A percentile compares a stretch with the other conserved stretches of the same genome.
phyloP scores from a whole-genome alignment of 768 basidiomycete genomes.

The Tremella fuciformis region DNA sequence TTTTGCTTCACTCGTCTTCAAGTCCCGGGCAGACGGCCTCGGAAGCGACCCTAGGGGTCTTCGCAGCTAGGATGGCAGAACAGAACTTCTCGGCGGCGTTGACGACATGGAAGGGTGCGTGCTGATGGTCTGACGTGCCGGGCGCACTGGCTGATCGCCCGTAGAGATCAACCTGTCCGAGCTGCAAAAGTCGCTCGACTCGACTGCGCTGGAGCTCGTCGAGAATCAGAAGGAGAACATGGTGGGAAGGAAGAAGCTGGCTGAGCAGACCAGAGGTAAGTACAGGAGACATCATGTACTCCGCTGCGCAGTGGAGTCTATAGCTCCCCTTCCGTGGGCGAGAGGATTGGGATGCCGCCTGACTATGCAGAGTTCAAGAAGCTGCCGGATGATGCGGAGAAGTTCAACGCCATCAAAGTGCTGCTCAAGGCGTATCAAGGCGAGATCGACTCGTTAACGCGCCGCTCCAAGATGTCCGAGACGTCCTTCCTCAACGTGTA shows the following conservation, averaged over 20 bases:
- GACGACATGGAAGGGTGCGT: slow-evolving; percentile 82
- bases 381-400: slow-evolving; percentile 78
- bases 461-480: slow-evolving; percentile 86
- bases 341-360: neutral
- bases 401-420: slow-evolving; percentile 79
- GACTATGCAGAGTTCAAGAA: slow-evolving; percentile 83
- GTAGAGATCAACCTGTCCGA: slow-evolving; percentile 82
- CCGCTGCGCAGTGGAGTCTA: too few relatives aligned
- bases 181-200: slow-evolving; percentile 87
- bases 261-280: slow-evolving; percentile 95
- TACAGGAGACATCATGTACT: too few relatives aligned
- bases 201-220: slow-evolving; percentile 89
- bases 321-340: too few relatives aligned
- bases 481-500: slow-evolving; percentile 95
- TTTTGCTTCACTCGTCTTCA: neutral
- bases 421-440: slow-evolving; percentile 93
- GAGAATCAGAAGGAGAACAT: slow-evolving; percentile 98
- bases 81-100: slow-evolving; percentile 91
- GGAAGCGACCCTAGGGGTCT: neutral
- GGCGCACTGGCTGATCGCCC: slow-evolving; percentile 1
- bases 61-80: slow-evolving; percentile 54
- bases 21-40: neutral
- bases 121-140: neutral
- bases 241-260: slow-evolving; percentile 85
- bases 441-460: slow-evolving; percentile 93